Base-by-base conservation (phyloP, 495 filamentous ascomycete species). In the Immersiella caudata region DNA sequence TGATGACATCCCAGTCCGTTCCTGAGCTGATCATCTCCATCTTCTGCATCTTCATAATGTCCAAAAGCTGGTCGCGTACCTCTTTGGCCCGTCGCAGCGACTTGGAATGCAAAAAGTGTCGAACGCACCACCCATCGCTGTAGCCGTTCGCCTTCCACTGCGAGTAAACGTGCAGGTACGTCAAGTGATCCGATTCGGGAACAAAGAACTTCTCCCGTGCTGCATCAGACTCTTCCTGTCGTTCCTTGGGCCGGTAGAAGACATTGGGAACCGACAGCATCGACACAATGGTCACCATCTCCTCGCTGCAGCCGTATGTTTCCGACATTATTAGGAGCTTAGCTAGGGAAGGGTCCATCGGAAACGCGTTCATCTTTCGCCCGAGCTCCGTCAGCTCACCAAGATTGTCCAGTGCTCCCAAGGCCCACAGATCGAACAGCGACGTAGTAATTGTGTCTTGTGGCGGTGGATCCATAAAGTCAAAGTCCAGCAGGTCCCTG, bases 121-220 rank as follows among this genome's bases (percentile, higher is more conserved):
- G 87, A 52, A 85, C 87, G 72, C 95, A 97, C 96, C 96, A 99
- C 29, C 86, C 86, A 74, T 99, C 96, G 16, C 88, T 94, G 74
- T 86, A 90, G 2, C 93, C 93, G 76, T 98, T 97, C 7, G 89
- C 82, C 75, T 91, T 93, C 96, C 96, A 98, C 74, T 97, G 94
- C 16, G 90, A 91, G 78, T 94, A 99, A 11, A 99, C 95, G 72
- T 98, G 93, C 16, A 99, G 87, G 29, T 97, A 89, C 1, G 96
- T 99, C 6, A 99, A 80, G 73, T 99, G 96, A 77, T 99, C 96
- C 2, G 93, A 97, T 79, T 99, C 95, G 18, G 93, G 92, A 16
- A 98, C 96, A 76, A 97, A 98, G 79, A 99, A 99, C 73, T 97
- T 97, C 73, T 99, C 96, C n/a, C 94, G 86, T 4, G 96, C 94